These are phyloP conservation scores for Gossypioides kirkii DNA, from an alignment of 345 rosid genomes.

Conservation along the genomic window DNA sequence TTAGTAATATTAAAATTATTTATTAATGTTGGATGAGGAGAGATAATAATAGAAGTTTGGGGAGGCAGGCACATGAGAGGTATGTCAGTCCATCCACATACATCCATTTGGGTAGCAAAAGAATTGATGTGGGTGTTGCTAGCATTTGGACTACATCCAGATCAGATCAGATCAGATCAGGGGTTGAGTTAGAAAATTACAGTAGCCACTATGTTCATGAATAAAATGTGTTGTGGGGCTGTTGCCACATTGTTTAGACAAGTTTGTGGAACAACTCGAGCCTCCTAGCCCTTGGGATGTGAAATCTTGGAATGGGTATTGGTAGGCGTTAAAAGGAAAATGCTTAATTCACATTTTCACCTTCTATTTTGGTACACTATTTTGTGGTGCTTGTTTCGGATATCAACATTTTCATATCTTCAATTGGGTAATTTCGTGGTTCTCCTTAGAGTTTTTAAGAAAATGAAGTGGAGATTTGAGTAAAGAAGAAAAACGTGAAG, in stretches of 20 bases:
- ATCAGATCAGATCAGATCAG: neutral
- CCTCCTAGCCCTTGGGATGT: constrained; percentile 11
- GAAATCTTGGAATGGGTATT: constrained; percentile 21
- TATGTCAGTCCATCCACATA: constrained; percentile 21
- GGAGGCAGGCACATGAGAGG: constrained; percentile 23
- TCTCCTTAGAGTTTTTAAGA: too few species aligned
- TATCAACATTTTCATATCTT: too few species aligned
- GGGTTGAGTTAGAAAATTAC: neutral
- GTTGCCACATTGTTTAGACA: constrained; percentile 27
- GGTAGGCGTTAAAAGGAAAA: too few species aligned
- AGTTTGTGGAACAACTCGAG: constrained; percentile 31
- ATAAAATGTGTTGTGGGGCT: constrained; percentile 7
- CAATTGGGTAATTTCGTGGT: too few species aligned
- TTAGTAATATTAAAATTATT: too few species aligned
- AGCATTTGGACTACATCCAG: constrained; percentile 23
- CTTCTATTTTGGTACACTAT: too few species aligned
- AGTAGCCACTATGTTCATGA: neutral
- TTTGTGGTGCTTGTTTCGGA: too few species aligned
- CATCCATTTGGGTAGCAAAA: neutral
- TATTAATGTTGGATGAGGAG: too few species aligned
- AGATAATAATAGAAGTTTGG: neutral
- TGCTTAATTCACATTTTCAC: too few species aligned
- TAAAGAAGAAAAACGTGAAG: too few species aligned
- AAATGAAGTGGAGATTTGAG: too few species aligned
- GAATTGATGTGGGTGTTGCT: constrained; percentile 13